phyloP scores from a whole-genome alignment of 1,284 basidiomycete genomes.

The Apiotrichum montevideense region DNA sequence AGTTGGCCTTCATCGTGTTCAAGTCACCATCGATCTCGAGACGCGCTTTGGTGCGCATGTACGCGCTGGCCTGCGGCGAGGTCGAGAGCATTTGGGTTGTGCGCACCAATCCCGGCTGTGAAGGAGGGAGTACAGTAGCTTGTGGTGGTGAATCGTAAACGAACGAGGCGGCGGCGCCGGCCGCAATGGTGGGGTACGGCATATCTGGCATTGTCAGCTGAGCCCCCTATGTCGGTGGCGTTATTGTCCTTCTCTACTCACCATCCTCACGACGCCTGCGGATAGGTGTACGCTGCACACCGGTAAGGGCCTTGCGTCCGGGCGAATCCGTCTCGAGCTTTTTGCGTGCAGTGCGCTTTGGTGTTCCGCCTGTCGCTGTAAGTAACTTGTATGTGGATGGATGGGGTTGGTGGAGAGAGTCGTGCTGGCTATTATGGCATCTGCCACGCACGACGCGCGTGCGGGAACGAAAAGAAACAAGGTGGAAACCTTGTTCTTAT shows the following conservation, averaged over 20 bases:
- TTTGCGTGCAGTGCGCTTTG: conserved; percentile 5
- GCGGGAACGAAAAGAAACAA: neutral
- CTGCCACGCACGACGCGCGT: neutral
- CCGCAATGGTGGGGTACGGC: conserved; percentile 3
- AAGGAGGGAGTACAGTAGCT: neutral
- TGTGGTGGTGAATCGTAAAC: conserved; percentile 15
- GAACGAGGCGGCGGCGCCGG: conserved; percentile 8
- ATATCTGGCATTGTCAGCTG: neutral
- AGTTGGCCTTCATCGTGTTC: conserved; percentile 51
- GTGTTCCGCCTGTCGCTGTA: neutral
- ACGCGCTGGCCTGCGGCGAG: conserved; percentile 18
- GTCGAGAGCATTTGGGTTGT: conserved; percentile 32
- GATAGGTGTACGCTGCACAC: neutral
- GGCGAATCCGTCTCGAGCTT: conserved; percentile 10
- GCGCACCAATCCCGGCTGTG: conserved; percentile 41
- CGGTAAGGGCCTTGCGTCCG: conserved; percentile 1
- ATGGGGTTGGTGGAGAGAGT: no score
- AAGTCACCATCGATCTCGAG: conserved; percentile 50
- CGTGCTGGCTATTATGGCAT: no score
- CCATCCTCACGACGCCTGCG: conserved; percentile 8
- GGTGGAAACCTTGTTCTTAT: neutral
- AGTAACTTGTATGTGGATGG: no score
- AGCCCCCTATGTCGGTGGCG: neutral
- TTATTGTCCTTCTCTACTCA: neutral
- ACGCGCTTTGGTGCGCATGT: conserved; percentile 30